phyloP scores from a whole-genome alignment of 805 yeast genomes.

The Myxozyma kluyveri region DNA sequence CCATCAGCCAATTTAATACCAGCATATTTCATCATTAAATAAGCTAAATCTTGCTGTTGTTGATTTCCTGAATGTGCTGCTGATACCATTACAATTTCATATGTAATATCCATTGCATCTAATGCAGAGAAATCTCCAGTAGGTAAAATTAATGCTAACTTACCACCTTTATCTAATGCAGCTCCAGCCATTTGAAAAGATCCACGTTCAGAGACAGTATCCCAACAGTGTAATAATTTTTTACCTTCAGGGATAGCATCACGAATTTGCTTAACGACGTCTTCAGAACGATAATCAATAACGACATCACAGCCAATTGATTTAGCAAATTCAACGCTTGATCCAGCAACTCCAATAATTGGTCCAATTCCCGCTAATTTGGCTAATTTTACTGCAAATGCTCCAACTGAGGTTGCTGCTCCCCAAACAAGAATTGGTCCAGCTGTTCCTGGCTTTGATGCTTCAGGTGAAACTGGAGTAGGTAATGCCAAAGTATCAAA shows the following conservation, averaged over 20 bases:
- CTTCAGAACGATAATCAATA: constrained; percentile 11
- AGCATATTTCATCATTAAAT: neutral
- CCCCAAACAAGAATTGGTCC: constrained; percentile 12
- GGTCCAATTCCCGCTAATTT: constrained; percentile 14
- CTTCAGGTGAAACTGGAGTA: constrained; percentile 5
- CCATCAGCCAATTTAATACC: constrained; percentile 11
- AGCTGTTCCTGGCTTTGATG: neutral
- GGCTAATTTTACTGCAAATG: constrained; percentile 14
- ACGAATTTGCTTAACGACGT: constrained; percentile 1
- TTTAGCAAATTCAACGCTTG: constrained; percentile 9
- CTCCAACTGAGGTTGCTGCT: constrained; percentile 13
- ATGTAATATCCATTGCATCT: neutral
- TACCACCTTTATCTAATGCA: constrained; percentile 6
- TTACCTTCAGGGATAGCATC: constrained; percentile 5
- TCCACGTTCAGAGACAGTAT: constrained; percentile 11
- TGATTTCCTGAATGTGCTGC: constrained; percentile 1
- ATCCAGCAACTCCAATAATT: constrained; percentile 20
- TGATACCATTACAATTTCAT: constrained; percentile 1
- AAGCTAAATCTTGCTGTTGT: constrained; percentile 7
- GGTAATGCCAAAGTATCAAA: constrained; percentile 7
- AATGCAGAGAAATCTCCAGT: neutral
- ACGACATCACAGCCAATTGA: constrained; percentile 9
- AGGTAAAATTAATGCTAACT: constrained; percentile 9
- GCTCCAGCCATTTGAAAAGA: neutral
- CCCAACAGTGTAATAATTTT: constrained; percentile 6